Conservation (phyloP, 768 basidiomycete species). For the Vararia minispora region DNA sequence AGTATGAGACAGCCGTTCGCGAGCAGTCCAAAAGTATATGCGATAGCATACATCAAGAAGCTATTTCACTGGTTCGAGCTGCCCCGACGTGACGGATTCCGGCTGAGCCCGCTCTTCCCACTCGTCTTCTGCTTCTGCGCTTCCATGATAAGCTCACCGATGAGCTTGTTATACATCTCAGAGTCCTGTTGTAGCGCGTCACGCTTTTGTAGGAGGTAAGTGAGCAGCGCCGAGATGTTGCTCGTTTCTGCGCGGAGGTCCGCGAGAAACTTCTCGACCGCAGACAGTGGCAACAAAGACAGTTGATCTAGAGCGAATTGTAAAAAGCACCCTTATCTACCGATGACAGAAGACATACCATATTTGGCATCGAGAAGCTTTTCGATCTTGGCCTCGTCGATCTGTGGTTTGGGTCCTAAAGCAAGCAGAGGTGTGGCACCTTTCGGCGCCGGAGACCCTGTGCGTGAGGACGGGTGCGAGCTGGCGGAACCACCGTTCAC, state of each 20-base stretch:
- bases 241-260: slow-evolving; percentile 66
- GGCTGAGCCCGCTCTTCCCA: slow-evolving; percentile 50
- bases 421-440: slow-evolving; percentile 28
- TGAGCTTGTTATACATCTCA: slow-evolving; percentile 83
- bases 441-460: slow-evolving; percentile 34
- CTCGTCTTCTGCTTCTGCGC: slow-evolving; percentile 75
- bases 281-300: slow-evolving; percentile 55
- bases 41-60: no score
- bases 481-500: slow-evolving; percentile 23
- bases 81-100: slow-evolving; percentile 34
- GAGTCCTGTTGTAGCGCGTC: slow-evolving; percentile 80
- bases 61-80: no score
- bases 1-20: no score
- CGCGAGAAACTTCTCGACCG: slow-evolving; percentile 53
- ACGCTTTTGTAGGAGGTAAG: slow-evolving; percentile 69
- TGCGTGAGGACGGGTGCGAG: slow-evolving; percentile 24
- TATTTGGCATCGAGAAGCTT: slow-evolving; percentile 53
- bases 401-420: slow-evolving; percentile 68
- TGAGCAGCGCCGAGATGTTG: slow-evolving; percentile 63
- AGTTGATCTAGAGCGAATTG: slow-evolving; percentile 46
- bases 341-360: slow-evolving; percentile 33
- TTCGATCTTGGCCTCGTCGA: slow-evolving; percentile 57
- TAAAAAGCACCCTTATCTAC: not conserved
- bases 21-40: no score
- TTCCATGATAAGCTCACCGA: slow-evolving; percentile 86